A percentile compares a stretch with the other conserved stretches of the same genome.
Conservation (phyloP, 345 rosid species). For the Carallia pectinifolia region DNA sequence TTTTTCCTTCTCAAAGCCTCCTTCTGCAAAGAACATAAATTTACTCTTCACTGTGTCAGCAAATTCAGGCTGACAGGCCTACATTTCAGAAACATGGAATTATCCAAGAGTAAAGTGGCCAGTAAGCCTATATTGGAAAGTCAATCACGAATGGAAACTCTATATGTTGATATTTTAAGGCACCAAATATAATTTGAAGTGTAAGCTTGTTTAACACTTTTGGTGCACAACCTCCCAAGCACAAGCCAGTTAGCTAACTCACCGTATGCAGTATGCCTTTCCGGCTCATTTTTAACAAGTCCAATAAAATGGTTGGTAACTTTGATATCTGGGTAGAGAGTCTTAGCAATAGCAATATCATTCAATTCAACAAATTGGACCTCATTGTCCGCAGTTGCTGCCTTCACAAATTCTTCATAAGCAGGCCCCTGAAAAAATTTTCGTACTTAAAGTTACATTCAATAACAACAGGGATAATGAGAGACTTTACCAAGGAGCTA, state of each 20-base stretch:
- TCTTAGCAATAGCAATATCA: conserved; percentile 44
- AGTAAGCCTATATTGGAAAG: not conserved
- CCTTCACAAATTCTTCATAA: conserved; percentile 63
- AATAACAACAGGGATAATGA: not conserved
- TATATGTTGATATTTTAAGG: too few relatives aligned
- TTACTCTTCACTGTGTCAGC: conserved; percentile 8
- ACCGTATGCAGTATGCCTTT: conserved; percentile 66
- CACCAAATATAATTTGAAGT: too few relatives aligned
- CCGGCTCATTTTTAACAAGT: conserved; percentile 78
- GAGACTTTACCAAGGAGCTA: not conserved
- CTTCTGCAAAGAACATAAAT: conserved; percentile 51
- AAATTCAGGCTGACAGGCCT: conserved; percentile 1
- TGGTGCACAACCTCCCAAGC: too few relatives aligned
- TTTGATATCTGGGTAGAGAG: conserved; percentile 56
- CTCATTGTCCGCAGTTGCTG: conserved; percentile 59
- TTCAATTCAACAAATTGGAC: conserved; percentile 69
- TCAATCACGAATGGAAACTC: not conserved
- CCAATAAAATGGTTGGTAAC: conserved; percentile 47
- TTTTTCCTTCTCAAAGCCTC: conserved; percentile 46
- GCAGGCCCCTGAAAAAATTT: conserved; percentile 50
- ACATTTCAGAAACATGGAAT: conserved; percentile 4
- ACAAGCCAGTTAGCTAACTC: conserved; percentile 27
- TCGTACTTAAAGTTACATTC: too few relatives aligned
- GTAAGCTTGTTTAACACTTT: too few relatives aligned
- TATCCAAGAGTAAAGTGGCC: not conserved